Percentiles rank a stretch among this genome's conserved stretches.
Conservation (phyloP, 2,329 filamentous ascomycete species). For the Penicillium sp. region DNA sequence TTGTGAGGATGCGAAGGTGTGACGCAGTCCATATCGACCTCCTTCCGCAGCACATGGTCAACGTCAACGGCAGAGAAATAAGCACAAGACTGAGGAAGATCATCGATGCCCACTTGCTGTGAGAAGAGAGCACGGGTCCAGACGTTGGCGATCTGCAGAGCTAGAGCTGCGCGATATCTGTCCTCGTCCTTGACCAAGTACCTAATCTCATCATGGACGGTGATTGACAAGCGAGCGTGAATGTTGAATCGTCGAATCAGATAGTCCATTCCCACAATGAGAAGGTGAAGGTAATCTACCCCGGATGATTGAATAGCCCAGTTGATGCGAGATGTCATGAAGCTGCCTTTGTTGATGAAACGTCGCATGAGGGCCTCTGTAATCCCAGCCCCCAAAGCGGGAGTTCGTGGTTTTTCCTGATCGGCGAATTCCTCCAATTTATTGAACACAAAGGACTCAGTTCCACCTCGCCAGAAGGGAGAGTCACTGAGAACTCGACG, state of each 20-base stretch:
- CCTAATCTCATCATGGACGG: slow-evolving; percentile 95
- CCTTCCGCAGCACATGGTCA: slow-evolving; percentile 92
- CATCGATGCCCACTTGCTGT: slow-evolving; percentile 93
- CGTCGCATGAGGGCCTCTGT: slow-evolving; percentile 91
- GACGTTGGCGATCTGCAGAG: slow-evolving; percentile 87
- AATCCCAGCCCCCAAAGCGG: slow-evolving; percentile 90
- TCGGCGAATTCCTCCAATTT: slow-evolving; percentile 97
- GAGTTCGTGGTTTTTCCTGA: slow-evolving; percentile 85
- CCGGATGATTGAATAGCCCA: slow-evolving; percentile 99
- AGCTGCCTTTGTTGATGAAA: slow-evolving; percentile 84
- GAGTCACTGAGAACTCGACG: slow-evolving; percentile 70
- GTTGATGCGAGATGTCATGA: slow-evolving; percentile 95
- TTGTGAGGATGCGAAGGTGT: slow-evolving; percentile 79
- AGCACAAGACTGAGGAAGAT: slow-evolving; percentile 89
- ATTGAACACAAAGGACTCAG: slow-evolving; percentile 98
- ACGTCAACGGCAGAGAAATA: slow-evolving; percentile 97
- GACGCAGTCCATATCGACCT: slow-evolving; percentile 96
- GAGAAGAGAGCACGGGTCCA: slow-evolving; percentile 98
- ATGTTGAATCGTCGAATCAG: slow-evolving; percentile 82
- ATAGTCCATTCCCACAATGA: slow-evolving; percentile 94
- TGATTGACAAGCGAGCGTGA: slow-evolving; percentile 81
- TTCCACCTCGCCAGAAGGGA: slow-evolving; percentile 92
- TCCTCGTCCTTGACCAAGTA: slow-evolving; percentile 86
- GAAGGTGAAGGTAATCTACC: slow-evolving; percentile 92
- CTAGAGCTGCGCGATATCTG: slow-evolving; percentile 86